Conservation (phyloP, 768 basidiomycete genomes). For the Lactarius deliciosus region DNA sequence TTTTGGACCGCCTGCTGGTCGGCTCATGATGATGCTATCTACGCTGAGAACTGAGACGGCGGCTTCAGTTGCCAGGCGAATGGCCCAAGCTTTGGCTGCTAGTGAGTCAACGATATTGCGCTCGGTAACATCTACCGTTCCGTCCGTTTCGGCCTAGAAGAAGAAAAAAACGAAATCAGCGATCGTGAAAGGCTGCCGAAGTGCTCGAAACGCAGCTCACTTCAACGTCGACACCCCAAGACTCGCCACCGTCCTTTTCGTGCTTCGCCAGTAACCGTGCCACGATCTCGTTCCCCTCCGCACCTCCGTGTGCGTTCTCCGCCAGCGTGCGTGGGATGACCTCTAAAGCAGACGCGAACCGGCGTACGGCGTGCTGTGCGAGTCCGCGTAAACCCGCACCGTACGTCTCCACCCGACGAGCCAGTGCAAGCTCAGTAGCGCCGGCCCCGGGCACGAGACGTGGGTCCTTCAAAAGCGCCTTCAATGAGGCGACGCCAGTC, state of each 20-base stretch:
- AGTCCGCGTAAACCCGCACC: constrained; percentile 88
- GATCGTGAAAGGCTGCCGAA: background rate
- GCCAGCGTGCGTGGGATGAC: constrained; percentile 90
- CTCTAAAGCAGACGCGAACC: constrained; percentile 86
- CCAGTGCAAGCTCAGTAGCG: constrained; percentile 91
- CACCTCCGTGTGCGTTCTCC: constrained; percentile 91
- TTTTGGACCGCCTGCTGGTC: constrained; percentile 87
- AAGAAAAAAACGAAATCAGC: constrained; percentile 7
- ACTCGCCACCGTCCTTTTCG: constrained; percentile 67
- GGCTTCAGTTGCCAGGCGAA: constrained; percentile 88
- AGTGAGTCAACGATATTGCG: constrained; percentile 83
- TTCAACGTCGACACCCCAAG: constrained; percentile 89
- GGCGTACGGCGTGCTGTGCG: constrained; percentile 89
- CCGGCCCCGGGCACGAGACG: constrained; percentile 93
- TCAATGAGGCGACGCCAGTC: constrained; percentile 97
- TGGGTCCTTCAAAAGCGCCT: constrained; percentile 85
- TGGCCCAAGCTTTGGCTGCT: constrained; percentile 87
- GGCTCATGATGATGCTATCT: constrained; percentile 97
- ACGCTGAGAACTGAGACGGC: constrained; percentile 90
- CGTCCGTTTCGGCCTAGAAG: constrained; percentile 69
- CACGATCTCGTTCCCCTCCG: constrained; percentile 90
- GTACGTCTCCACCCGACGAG: constrained; percentile 77
- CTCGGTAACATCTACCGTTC: constrained; percentile 63
- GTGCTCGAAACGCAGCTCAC: constrained; percentile 41
- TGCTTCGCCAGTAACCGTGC: constrained; percentile 90